phyloP scores from a whole-genome alignment of 495 filamentous ascomycete genomes.

The Tuber calosporum region DNA sequence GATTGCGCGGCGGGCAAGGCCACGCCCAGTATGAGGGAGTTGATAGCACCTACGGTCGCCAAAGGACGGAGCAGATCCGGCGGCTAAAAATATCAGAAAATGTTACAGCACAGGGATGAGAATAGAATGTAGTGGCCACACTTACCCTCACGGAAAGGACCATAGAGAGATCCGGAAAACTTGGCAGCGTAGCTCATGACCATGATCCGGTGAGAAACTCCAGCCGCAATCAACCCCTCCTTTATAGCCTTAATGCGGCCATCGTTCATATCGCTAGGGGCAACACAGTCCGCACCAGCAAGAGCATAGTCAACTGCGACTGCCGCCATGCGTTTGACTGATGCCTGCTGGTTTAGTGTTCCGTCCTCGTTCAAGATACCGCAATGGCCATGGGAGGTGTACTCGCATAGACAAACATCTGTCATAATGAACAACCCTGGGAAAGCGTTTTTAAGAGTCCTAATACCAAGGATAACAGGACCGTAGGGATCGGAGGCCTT shows the following conservation, averaged over 20 bases:
- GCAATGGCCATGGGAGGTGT: constrained; percentile 97
- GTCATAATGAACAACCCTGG: constrained; percentile 80
- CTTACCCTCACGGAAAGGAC: constrained; percentile 75
- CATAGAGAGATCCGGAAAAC: constrained; percentile 92
- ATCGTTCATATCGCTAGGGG: constrained; percentile 98
- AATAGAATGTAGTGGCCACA: neutral
- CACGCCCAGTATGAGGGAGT: constrained; percentile 80
- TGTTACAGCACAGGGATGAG: neutral
- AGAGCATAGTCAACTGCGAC: constrained; percentile 86
- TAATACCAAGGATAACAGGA: constrained; percentile 80
- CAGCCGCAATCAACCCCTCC: constrained; percentile 84
- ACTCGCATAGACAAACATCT: constrained; percentile 97
- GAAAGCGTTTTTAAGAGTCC: constrained; percentile 70
- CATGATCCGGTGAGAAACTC: constrained; percentile 77
- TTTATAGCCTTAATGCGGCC: constrained; percentile 94
- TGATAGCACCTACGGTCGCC: constrained; percentile 96
- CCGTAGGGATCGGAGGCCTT: constrained; percentile 86
- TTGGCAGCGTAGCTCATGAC: constrained; percentile 98
- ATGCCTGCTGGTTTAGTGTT: constrained; percentile 80
- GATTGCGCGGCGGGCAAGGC: constrained; percentile 89
- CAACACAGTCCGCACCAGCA: constrained; percentile 92
- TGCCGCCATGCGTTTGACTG: constrained; percentile 86
- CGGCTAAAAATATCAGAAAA: constrained; percentile 48
- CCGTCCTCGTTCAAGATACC: constrained; percentile 90
- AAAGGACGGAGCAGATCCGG: constrained; percentile 84